A percentile compares a stretch with the other conserved stretches of the same genome.
phyloP scores from a whole-genome alignment of 2,329 filamentous ascomycete species.

The Talaromyces sp. region DNA sequence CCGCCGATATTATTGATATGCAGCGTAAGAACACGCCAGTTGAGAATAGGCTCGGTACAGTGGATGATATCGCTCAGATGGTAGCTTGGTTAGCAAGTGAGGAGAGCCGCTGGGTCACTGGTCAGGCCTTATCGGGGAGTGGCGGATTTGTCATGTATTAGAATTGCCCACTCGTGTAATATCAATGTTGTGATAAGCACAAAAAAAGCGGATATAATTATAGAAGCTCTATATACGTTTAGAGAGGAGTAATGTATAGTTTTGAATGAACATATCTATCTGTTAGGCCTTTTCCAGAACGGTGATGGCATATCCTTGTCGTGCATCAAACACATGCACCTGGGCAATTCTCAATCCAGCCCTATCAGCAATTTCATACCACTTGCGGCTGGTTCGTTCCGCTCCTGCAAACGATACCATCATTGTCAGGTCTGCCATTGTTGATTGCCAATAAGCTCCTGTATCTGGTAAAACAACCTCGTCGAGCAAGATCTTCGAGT shows the following conservation, averaged over 20 bases:
- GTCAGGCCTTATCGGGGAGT: constrained; percentile 52
- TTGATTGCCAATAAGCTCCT: constrained; percentile 23
- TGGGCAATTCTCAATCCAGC: constrained; percentile 16
- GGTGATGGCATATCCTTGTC: constrained; percentile 1
- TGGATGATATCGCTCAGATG: constrained; percentile 52
- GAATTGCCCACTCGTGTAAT: background rate
- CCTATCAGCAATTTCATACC: constrained; percentile 15
- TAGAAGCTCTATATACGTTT: background rate
- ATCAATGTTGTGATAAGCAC: background rate
- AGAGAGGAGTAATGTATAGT: background rate
- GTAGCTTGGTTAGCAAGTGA: constrained; percentile 52
- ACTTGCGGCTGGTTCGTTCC: constrained; percentile 31
- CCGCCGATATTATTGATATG: constrained; percentile 43
- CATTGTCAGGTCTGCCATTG: constrained; percentile 33
- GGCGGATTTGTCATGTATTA: constrained; percentile 39
- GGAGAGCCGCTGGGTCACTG: constrained; percentile 47
- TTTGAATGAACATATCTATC: background rate
- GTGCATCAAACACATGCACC: constrained; percentile 13
- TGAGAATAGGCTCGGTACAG: constrained; percentile 46
- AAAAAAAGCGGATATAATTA: background rate
- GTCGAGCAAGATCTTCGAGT: constrained; percentile 37
- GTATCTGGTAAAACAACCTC: constrained; percentile 35
- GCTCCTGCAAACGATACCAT: constrained; percentile 26
- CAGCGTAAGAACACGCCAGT: constrained; percentile 50
- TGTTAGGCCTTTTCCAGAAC: background rate